phyloP scores from a whole-genome alignment of 495 filamentous ascomycete genomes.

The Darksidea phi region DNA sequence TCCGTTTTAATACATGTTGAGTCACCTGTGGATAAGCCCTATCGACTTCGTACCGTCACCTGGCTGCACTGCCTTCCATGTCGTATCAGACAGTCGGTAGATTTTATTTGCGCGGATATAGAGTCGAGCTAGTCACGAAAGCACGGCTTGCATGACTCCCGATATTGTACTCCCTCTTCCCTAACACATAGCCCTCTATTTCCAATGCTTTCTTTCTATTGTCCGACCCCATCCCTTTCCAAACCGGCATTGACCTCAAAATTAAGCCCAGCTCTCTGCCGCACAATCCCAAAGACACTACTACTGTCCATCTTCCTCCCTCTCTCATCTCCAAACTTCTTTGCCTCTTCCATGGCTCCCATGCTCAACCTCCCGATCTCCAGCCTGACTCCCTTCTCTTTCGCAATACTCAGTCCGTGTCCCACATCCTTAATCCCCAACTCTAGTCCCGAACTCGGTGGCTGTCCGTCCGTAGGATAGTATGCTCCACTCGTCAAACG shows the following conservation, averaged over 20 bases:
- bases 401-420: conserved; percentile 15
- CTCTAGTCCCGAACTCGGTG: conserved; percentile 12
- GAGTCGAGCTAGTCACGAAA: too few species aligned
- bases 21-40: too few species aligned
- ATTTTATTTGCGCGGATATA: too few species aligned
- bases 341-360: conserved; percentile 16
- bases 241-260: conserved; percentile 18
- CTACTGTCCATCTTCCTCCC: conserved; percentile 23
- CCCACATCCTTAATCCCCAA: conserved; percentile 26
- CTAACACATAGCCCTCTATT: too few species aligned
- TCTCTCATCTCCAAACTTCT: conserved; percentile 7
- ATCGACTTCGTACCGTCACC: too few species aligned
- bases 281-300: conserved; percentile 27
- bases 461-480: conserved; percentile 7
- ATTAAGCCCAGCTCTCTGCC: conserved; percentile 10
- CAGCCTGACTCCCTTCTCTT: conserved; percentile 11
- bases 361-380: conserved; percentile 18
- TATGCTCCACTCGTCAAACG: conserved; percentile 20
- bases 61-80: too few species aligned
- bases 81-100: too few species aligned
- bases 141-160: too few species aligned
- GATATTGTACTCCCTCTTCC: too few species aligned
- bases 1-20: too few species aligned
- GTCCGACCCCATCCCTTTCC: conserved; percentile 14
- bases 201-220: too few species aligned